Evolutionary conservation across 345 rosid genomes (phyloP), one percentile per base, ranked within the genome.

Genomic region (Lumnitzera racemosa): DNA sequence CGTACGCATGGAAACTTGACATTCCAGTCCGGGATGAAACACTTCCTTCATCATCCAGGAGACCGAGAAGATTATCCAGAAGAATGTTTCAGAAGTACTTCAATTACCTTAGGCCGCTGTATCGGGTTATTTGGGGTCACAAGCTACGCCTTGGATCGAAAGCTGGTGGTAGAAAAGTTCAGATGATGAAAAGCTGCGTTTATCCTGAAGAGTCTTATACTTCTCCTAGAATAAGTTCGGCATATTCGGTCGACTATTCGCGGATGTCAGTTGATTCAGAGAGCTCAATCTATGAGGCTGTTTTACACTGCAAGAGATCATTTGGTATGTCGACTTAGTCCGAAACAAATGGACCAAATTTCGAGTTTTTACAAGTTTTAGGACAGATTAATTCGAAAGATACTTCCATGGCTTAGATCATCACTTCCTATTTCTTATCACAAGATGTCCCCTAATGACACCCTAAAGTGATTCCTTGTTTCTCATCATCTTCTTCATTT

Each of bases 231-330:
- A 66, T 73, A 51, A 91, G 98, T 62, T 78, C 77, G 2, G 83
- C 88, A 0, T 84, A 56, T 70, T 73, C 89, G 2, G 66, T 71
- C 23, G 87, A 81, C 41, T 77, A 76, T 53, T 76, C 89, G 83
- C 75, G 94, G 49, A 75, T 58, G 61, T 92, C 96, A 24, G 89
- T 88, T 51, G 94, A 89, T 58, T 92, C 98, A 0, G 96, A 89
- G 61, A 83, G 86, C 78, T 89, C 98, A 20, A 92, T 89, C 41
- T 75, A 89, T 52, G 98, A 92, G 63, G 98, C 96, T 3, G 98
- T 92, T 64, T 91, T 89, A 51, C 98, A 92, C 74, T 92, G 98
- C 86, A 89, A 92, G 66, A 82, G 81, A 82, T 92, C 98, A 31
- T 76, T 82, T 15, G 96, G 95, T 78, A 75, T 25, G 68, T 17